A percentile compares a stretch with the other conserved stretches of the same genome.
These are phyloP conservation scores for Tanacetum coccineum DNA, from an alignment of 129 eudicot species.

Conservation along the genomic window DNA sequence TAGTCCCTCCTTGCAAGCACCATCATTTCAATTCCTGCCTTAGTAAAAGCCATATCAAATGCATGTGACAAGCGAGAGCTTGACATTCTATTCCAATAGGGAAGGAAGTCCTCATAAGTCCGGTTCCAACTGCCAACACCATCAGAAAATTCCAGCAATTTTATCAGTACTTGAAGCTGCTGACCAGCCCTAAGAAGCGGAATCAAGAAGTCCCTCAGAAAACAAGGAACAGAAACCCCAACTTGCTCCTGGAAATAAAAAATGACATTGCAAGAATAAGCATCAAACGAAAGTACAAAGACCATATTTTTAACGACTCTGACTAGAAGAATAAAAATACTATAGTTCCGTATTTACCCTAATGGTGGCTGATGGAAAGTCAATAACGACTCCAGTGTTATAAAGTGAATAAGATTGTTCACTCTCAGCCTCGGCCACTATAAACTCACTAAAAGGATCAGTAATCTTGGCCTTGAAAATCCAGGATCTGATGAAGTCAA, in stretches of 20 bases:
- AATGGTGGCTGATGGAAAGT: constrained; percentile 50
- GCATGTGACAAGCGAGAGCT: constrained; percentile 36
- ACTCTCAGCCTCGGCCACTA: constrained; percentile 46
- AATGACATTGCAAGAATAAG: constrained; percentile 28
- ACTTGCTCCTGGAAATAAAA: constrained; percentile 58
- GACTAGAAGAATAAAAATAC: constrained; percentile 10
- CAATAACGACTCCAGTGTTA: constrained; percentile 37
- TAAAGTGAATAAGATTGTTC: constrained; percentile 33
- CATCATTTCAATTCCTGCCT: constrained; percentile 47
- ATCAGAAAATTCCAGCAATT: constrained; percentile 72
- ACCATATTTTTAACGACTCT: constrained; percentile 9
- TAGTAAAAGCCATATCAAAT: constrained; percentile 63
- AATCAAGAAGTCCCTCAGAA: constrained; percentile 55
- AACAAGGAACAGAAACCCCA: constrained; percentile 78
- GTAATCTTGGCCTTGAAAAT: constrained; percentile 72
- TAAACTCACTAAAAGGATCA: constrained; percentile 79
- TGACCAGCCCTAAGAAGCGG: constrained; percentile 93
- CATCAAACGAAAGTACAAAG: background rate
- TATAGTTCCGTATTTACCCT: constrained; percentile 51
- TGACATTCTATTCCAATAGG: constrained; percentile 50
- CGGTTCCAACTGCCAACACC: constrained; percentile 49
- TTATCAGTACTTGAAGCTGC: constrained; percentile 92
- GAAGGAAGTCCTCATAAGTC: constrained; percentile 66
- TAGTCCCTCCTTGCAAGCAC: constrained; percentile 62
- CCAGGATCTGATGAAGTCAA: constrained; percentile 82